Conservation (phyloP, 805 yeast genomes). For the Barnettozyma siamensis region DNA sequence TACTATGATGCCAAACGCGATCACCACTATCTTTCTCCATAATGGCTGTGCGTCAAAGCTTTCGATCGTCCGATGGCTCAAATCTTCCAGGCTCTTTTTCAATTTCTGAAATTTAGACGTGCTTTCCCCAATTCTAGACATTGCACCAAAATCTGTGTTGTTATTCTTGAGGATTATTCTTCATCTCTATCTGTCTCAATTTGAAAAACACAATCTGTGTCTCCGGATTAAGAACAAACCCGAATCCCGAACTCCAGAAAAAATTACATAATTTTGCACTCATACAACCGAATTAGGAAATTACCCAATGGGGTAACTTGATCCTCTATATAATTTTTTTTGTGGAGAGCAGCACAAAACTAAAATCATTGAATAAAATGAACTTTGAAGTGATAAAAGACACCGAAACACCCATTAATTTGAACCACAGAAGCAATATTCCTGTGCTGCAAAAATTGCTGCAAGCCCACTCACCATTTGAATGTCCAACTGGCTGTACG, state of each 20-base stretch:
- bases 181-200: no score
- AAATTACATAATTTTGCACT: no score
- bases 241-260: no score
- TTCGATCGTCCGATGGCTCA: slow-evolving; percentile 4
- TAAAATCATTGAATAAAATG: not conserved
- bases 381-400: no score
- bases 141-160: no score
- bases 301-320: not conserved
- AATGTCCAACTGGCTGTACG: slow-evolving; percentile 18
- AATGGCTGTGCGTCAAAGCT: slow-evolving; percentile 15
- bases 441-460: not conserved
- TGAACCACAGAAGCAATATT: not conserved
- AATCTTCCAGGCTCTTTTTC: slow-evolving; percentile 2
- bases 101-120: not conserved
- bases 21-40: slow-evolving; percentile 10
- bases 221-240: no score
- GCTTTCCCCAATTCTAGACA: not conserved
- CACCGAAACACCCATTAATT: no score
- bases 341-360: slow-evolving; percentile 2
- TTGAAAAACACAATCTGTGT: no score
- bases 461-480: not conserved
- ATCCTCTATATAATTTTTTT: not conserved
- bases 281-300: not conserved
- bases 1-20: not conserved
- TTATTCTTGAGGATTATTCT: no score